These are phyloP conservation scores for Beauveria brongniartii DNA, from an alignment of 2,329 filamentous ascomycete genomes.

Conservation along the genomic window DNA sequence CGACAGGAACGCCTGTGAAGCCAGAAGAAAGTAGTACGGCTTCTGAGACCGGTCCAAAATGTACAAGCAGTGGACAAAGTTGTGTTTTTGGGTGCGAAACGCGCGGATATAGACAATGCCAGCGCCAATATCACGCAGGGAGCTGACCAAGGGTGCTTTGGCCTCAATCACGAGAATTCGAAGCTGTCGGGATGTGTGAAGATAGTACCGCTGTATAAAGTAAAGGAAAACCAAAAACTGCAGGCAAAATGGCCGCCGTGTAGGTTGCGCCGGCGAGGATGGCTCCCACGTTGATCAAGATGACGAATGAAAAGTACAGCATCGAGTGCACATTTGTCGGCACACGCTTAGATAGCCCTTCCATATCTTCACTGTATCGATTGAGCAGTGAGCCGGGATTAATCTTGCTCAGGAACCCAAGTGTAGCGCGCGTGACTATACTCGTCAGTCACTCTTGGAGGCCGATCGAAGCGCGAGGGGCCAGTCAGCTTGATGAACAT, in stretches of 20 bases:
- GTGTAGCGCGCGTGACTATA: not conserved
- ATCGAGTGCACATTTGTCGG: not conserved
- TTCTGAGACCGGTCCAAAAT: constrained; percentile 2
- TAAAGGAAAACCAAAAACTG: not conserved
- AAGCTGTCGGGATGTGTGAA: constrained; percentile 1
- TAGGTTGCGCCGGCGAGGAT: not conserved
- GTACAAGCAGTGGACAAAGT: not conserved
- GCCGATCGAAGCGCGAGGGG: not conserved
- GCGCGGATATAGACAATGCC: not conserved
- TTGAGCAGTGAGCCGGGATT: not conserved
- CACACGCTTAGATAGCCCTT: not conserved
- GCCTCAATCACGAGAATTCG: not conserved
- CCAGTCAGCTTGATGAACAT: not conserved
- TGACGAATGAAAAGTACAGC: not conserved
- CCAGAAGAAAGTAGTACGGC: not conserved
- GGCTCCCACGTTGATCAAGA: not conserved
- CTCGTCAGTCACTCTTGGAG: not conserved
- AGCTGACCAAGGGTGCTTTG: not conserved
- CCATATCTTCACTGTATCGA: not conserved
- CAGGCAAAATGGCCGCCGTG: not conserved
- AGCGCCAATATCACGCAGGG: not conserved
- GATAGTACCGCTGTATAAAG: not conserved
- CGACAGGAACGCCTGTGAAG: not conserved
- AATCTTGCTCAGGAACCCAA: not conserved
- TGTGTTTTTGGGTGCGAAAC: not conserved